Conservation (phyloP, 2,329 filamentous ascomycete species). For the Fonsecaea erecta region DNA sequence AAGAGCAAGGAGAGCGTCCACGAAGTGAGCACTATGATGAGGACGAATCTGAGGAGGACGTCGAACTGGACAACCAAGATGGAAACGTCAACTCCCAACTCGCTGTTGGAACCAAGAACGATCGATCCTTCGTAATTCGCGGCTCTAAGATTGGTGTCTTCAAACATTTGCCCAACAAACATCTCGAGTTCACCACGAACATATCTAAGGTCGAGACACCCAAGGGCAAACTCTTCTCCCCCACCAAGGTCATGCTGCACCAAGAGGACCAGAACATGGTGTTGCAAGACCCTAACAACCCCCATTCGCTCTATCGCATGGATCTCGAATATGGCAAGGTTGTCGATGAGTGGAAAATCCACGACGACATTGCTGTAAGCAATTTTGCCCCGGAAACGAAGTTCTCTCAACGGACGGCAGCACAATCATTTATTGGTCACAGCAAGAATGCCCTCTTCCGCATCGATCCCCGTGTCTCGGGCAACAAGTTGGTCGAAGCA, state of each 20-base stretch:
- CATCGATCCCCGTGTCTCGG: slow-evolving; percentile 85
- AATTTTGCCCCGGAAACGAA: slow-evolving; percentile 95
- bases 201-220: slow-evolving; percentile 95
- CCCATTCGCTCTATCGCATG: slow-evolving; percentile 94
- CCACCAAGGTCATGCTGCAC: slow-evolving; percentile 96
- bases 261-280: slow-evolving; percentile 89
- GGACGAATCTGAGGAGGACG: slow-evolving; percentile 80
- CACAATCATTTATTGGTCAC: slow-evolving; percentile 92
- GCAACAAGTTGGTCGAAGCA: slow-evolving; percentile 88
- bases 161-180: slow-evolving; percentile 91
- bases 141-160: slow-evolving; percentile 99
- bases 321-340: slow-evolving; percentile 97
- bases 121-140: slow-evolving; percentile 94
- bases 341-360: slow-evolving; percentile 97
- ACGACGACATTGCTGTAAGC: slow-evolving; percentile 91
- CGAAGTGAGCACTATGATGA: slow-evolving; percentile 74
- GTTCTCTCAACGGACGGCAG: slow-evolving; percentile 94
- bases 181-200: slow-evolving; percentile 93
- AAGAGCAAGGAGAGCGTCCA: slow-evolving; percentile 67
- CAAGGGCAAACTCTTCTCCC: slow-evolving; percentile 83
- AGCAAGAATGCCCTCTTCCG: slow-evolving; percentile 92
- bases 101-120: slow-evolving; percentile 95
- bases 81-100: slow-evolving; percentile 90
- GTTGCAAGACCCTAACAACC: slow-evolving; percentile 78
- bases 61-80: slow-evolving; percentile 69